These are phyloP conservation scores for Paramecium primaurelia DNA, from an alignment of 73 alveolate genomes.

Conservation along the genomic window DNA sequence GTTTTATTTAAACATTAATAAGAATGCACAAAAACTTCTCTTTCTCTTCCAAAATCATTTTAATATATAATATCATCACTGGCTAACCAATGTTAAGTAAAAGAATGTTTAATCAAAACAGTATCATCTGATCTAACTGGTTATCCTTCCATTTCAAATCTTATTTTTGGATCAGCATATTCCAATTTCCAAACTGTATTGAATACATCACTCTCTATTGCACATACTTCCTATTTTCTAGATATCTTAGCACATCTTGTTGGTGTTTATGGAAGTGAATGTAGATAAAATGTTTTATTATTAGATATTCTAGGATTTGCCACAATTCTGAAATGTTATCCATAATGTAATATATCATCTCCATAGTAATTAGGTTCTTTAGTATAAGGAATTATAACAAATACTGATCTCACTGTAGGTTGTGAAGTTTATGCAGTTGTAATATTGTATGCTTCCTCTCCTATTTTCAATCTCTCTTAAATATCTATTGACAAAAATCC, in stretches of 20 bases:
- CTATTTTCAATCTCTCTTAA: conserved; percentile 40
- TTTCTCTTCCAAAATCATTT: conserved; percentile 61
- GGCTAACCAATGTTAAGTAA: conserved; percentile 60
- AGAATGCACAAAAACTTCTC: conserved; percentile 56
- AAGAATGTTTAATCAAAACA: conserved; percentile 47
- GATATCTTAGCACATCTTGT: conserved; percentile 58
- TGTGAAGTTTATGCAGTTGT: conserved; percentile 26
- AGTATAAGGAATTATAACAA: neutral
- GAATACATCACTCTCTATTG: conserved; percentile 15
- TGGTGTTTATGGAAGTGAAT: conserved; percentile 46
- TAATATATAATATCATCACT: conserved; percentile 49
- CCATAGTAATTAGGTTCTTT: conserved; percentile 38
- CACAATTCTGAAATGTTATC: conserved; percentile 47
- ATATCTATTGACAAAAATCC: conserved; percentile 42
- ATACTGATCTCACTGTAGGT: conserved; percentile 61
- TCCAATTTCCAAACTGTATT: conserved; percentile 61
- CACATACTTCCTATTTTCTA: conserved; percentile 55
- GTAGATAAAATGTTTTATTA: conserved; percentile 24
- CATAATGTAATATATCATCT: conserved; percentile 54
- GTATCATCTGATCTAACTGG: conserved; percentile 53
- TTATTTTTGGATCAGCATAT: conserved; percentile 44
- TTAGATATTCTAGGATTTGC: conserved; percentile 50
- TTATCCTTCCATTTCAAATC: conserved; percentile 57
- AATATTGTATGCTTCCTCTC: conserved; percentile 48
- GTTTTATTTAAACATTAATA: conserved; percentile 56